Evolutionary conservation across 768 basidiomycete genomes (phyloP), one percentile per base, ranked within the genome.

Genomic region (Tephrocybe sp.): DNA sequence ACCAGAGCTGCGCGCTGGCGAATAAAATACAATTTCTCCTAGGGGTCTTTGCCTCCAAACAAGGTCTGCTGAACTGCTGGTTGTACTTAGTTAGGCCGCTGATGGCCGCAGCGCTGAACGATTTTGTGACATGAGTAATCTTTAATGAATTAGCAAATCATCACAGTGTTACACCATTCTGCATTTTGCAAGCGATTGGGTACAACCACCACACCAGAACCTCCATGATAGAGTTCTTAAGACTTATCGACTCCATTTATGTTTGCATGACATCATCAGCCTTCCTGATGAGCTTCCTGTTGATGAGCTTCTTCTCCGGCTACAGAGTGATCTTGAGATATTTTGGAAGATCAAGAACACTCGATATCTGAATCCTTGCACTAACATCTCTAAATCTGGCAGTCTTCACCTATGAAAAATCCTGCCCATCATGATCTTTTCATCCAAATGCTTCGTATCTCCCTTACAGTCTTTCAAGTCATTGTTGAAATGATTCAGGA

Each of bases 391-490:
- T n/a, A 52, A 52, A 21, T 39, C 51, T 46, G 44, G 51, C 38
- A 46, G 36, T 33, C 44, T 53, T 33, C 45, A 53, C 37, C 51
- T 53, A 11, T 37, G 45, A 47, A 36, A 33, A 40, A 47, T 47
- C 45, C 51, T n/a, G 18, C 4, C 10, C 41, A 47, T 36, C 51
- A 53, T 42, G 45, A 47, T 20, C 45, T 34, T 18, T 53, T 39
- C 18, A 3, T 32, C 25, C 23, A 39, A 18, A 48, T 48, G 47
- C 37, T 48, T 14, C 17, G 24, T 39, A 26, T 48, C 38, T 48
- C 47, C 11, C 38, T 26, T 18, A 15, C 17, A 14, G 37, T 47
- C 21, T 48, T 48, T 37, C 51, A 52, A 15, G 28, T 30, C 5
- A 30, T 30, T 30, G 28, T 30, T 30, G 28, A 30, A 6, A 6